Evolutionary conservation across 306 rosid genomes (phyloP).

Genomic region (Medicago arabica): DNA sequence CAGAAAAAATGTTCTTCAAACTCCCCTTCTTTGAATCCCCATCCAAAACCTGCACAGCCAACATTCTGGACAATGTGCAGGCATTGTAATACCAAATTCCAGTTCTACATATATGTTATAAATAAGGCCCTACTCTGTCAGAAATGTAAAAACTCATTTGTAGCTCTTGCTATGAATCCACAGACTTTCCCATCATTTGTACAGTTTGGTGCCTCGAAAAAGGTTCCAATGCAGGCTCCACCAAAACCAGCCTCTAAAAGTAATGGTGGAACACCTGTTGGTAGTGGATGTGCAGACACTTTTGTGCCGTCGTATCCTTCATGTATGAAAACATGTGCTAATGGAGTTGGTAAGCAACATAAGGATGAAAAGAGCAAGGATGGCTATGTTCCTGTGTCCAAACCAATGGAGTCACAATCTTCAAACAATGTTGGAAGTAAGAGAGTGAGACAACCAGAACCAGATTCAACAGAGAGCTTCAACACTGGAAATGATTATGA

Average conservation of each 20-base stretch:
- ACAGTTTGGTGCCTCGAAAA: constrained; percentile 34
- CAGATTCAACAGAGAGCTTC: constrained; percentile 46
- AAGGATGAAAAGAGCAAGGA: constrained; percentile 46
- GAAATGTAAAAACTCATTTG: constrained; percentile 53
- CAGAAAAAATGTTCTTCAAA: constrained; percentile 43
- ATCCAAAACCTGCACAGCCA: constrained; percentile 40
- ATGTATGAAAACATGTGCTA: constrained; percentile 44
- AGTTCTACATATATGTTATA: constrained; percentile 39
- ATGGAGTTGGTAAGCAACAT: constrained; percentile 41
- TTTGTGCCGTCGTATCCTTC: constrained; percentile 10
- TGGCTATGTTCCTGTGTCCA: constrained; percentile 43
- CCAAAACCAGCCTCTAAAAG: constrained; percentile 34
- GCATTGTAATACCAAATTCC: constrained; percentile 53
- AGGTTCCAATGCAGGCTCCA: constrained; percentile 23
- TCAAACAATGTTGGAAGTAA: constrained; percentile 55
- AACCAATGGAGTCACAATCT: constrained; percentile 42
- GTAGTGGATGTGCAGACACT: constrained; percentile 1
- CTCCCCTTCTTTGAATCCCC: constrained; percentile 26
- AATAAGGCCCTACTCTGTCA: constrained; percentile 52
- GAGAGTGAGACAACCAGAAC: constrained; percentile 55
- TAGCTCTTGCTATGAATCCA: constrained; percentile 36
- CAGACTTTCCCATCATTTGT: constrained; percentile 38
- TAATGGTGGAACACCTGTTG: constrained; percentile 27
- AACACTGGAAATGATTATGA: constrained; percentile 34
- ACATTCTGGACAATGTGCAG: constrained; percentile 77